Base-by-base conservation (phyloP, 2,329 filamentous ascomycete genomes). In the Epicoccum sorghinum region DNA sequence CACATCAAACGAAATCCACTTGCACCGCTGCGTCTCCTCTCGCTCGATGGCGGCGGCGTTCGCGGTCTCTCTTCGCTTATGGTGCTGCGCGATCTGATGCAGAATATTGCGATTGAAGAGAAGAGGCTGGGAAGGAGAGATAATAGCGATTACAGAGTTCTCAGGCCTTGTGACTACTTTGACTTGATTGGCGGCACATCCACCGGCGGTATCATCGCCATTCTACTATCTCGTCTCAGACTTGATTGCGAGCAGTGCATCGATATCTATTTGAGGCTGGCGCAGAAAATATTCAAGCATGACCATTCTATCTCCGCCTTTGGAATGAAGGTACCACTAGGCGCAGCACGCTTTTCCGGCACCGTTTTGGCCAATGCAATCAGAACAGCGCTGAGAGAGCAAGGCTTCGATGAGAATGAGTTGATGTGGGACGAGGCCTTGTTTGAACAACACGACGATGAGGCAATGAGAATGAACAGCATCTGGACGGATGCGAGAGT, bases 111-210 rank as follows among this genome's bases (percentile, higher is more conserved):
- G 10, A 55, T 64, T 6, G 72, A 76, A 54, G 74, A 77, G 52
- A 75, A 75, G 59, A 57, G 73, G 45, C 47, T 76, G 27, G 68
- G 68, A 23, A 53, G 66, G 29, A 60, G 73, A 41, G 42, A 60
- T 2, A 57, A 60, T 29, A 65, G 60, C 32, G 62, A 74, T 25
- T 61, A 69, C 33, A 61, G 57, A 7, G 62, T 67, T 3, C 53
- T 75, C 10, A 74, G 65, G 47, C 74, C 74, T 1, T 75, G 70
- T 49, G 74, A 77, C 55, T 76, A 77, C 41, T 76, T 77, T 38
- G 74, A 77, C 49, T 60, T 77, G 51, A 76, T 76, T 29, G 73
- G 73, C 8, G 74, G 74, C 1, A 76, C 74, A 9, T 75, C 71
- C 9, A 77, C 74, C 0, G 74, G 74, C 7, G 74, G 74, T 2